Evolutionary conservation across 2,329 filamentous ascomycete genomes (phyloP), one percentile per base, ranked within the genome.

Genomic region (Penicillium nordicum): DNA sequence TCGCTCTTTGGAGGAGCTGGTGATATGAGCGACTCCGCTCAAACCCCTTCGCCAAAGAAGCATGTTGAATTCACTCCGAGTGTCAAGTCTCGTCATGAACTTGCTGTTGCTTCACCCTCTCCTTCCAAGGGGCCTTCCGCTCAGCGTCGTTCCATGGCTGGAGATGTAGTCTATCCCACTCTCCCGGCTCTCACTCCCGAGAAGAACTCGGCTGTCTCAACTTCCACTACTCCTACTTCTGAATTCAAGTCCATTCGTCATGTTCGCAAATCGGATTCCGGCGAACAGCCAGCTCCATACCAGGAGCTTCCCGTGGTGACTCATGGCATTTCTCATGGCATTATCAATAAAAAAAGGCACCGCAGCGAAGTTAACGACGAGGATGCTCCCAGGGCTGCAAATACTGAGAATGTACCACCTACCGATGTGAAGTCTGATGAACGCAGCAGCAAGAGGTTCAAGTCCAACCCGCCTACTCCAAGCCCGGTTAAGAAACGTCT

Each of bases 21-120:
- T 21, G 64, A 67, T 27, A 50, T 57, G 11, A 64, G 67, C 18
- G 70, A 70, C 21, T 57, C 65, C 5, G 66, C 80, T 18, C 86
- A 84, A 5, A 90, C 88, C 1, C 88, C 88, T 8, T 86, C 86
- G 32, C 82, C 86, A 25, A 89, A 86, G 72, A 96, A 95, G 77
- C 87, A 84, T 54, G 90, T 96, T 36, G 86, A 89, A 49, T 96
- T 96, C 67, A 91, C 88, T 0, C 87, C 87, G 0, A 86, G 85
- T 58, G 86, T 87, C 36, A 82, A 89, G 60, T 71, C 73, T 50
- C 69, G 68, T 30, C 67, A 75, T 53, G 69, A 71, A 14, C 63
- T 71, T n/a, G 60, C 68, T 36, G 60, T 73, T 16, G 63, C 68
- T 5, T 77, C 76, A 30, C 76, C 76, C 6, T 76, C 74, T 11